Base-by-base conservation (phyloP, 495 filamentous ascomycete genomes). In the Lasiosphaeria ovina region DNA sequence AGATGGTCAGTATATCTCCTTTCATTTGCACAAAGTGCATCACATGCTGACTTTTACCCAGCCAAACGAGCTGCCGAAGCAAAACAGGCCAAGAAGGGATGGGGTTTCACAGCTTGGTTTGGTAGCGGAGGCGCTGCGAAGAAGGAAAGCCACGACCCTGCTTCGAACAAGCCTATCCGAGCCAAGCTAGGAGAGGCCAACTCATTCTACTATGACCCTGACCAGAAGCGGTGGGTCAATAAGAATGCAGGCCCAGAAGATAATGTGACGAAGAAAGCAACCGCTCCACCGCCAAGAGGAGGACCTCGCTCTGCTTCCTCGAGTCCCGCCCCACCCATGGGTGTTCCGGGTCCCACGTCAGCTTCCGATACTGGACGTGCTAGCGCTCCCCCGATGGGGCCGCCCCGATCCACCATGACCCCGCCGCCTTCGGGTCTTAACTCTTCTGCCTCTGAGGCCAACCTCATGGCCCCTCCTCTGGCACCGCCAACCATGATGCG, bases 181-280 rank as follows among this genome's bases (percentile, higher is more conserved):
- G 95, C 95, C 53, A 98, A 99, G 69, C 86, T 99, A 34, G 95
- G 95, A 60, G 95, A 99, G 73, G 88, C 93, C 66, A 94, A 82
- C 68, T 89, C 85, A 10, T 98, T 99, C 76, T 88, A 92, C 63
- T 99, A 93, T 63, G 95, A 99, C 72, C 87, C 90, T 4, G 90
- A 96, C 24, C 81, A 96, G 57, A 95, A 95, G 80, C 91, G 93
- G 69, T 99, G 95, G 95, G 84, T 99, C 74, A 97, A 99, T 74
- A 97, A 97, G 79, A 97, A 97, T 70, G 87, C 85, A 14, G 77
- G 86, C 16, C 72, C 77, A n/a, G 79, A 81, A 50, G 77, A 79
- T 33, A 72, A 72, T 33, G 69, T 68, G 52, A 67, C 74, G 40
- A 81, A 82, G 51, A 73, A 76, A 47, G 68, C 73, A 12, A 77